A percentile compares a stretch with the other conserved stretches of the same genome.
Evolutionary conservation across 2,329 filamentous ascomycete genomes (phyloP).

Genomic region (Neofusicoccum ribis): DNA sequence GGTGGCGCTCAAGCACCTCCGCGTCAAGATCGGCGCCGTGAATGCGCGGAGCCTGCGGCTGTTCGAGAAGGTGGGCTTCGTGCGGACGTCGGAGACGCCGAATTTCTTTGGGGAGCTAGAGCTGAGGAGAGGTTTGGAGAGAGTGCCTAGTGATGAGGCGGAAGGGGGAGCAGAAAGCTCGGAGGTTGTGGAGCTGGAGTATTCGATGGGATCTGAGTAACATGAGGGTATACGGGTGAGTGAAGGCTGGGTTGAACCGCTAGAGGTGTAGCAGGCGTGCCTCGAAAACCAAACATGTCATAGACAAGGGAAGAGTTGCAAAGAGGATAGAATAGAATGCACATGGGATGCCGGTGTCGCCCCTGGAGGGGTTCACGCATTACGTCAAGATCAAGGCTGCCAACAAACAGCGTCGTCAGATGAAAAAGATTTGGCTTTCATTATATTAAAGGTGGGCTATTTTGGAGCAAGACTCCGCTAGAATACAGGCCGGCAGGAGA

Average conservation of each 20-base stretch:
- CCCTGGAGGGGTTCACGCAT: too few species aligned
- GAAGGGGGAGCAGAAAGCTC: background rate
- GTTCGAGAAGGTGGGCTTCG: slow-evolving; percentile 63
- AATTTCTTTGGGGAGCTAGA: slow-evolving; percentile 72
- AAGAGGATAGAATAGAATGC: background rate
- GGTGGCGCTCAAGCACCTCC: slow-evolving; percentile 47
- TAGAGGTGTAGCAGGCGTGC: too few species aligned
- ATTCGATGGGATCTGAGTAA: background rate
- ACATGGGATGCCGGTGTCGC: too few species aligned
- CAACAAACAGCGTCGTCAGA: too few species aligned
- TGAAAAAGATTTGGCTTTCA: background rate
- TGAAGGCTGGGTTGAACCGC: too few species aligned
- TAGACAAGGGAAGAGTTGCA: background rate
- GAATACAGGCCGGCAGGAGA: background rate
- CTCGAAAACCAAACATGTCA: background rate
- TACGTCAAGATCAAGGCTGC: too few species aligned
- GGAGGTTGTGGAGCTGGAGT: background rate
- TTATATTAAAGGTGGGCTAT: slow-evolving; percentile 7
- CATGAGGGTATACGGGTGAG: too few species aligned
- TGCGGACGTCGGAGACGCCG: slow-evolving; percentile 47
- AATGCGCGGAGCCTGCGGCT: slow-evolving; percentile 60
- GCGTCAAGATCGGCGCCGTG: slow-evolving; percentile 61
- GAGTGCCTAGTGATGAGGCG: too few species aligned
- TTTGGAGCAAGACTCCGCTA: background rate
- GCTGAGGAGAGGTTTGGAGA: slow-evolving; percentile 39